Conservation (phyloP, 495 filamentous ascomycete genomes). For the Hypoxylon fragiforme region DNA sequence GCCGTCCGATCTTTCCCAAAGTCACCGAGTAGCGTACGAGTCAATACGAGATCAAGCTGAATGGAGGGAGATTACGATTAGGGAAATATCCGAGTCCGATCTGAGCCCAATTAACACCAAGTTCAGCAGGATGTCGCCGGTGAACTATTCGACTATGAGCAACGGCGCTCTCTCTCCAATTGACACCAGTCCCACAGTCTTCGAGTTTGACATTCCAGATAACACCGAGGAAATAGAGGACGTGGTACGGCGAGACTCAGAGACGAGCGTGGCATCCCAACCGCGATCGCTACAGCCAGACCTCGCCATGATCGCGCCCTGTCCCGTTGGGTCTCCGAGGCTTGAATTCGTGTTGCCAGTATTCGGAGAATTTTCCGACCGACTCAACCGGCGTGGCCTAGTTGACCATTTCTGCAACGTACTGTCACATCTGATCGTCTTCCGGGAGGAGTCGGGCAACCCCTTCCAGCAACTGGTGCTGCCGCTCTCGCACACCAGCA, state of each 20-base stretch:
- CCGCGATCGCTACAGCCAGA: slow-evolving; percentile 41
- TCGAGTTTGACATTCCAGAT: slow-evolving; percentile 16
- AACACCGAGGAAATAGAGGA: slow-evolving; percentile 10
- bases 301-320: slow-evolving; percentile 54
- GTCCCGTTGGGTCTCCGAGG: slow-evolving; percentile 48
- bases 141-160: slow-evolving; percentile 13
- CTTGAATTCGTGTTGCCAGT: slow-evolving; percentile 55
- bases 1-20: slow-evolving; percentile 8
- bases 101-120: slow-evolving; percentile 37
- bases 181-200: slow-evolving; percentile 6
- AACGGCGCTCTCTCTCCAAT: slow-evolving; percentile 18
- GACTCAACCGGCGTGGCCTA: slow-evolving; percentile 56
- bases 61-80: slow-evolving; percentile 15
- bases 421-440: slow-evolving; percentile 63
- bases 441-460: slow-evolving; percentile 64
- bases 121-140: slow-evolving; percentile 26
- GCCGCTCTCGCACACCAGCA: slow-evolving; percentile 56
- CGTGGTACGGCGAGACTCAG: slow-evolving; percentile 23
- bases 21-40: not conserved
- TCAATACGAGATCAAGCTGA: slow-evolving; percentile 5
- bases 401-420: slow-evolving; percentile 67
- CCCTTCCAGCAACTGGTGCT: slow-evolving; percentile 65
- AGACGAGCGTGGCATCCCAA: slow-evolving; percentile 21
- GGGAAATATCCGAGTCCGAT: slow-evolving; percentile 27
- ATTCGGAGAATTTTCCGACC: slow-evolving; percentile 59